These are phyloP conservation scores for Zoysia matrella DNA, from an alignment of 202 grass and related monocot genomes.

Conservation along the genomic window DNA sequence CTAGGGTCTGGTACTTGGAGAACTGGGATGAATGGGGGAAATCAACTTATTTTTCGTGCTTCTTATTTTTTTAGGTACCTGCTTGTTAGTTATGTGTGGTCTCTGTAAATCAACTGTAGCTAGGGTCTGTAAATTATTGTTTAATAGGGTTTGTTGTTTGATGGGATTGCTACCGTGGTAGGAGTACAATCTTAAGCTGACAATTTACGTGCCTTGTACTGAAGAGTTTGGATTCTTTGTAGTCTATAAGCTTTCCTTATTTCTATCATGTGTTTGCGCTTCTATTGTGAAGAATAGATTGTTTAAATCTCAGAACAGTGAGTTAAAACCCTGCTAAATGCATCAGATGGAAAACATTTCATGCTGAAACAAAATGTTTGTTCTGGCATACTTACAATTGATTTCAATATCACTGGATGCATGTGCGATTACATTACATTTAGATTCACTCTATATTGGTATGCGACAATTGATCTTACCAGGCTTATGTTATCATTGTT, in stretches of 20 bases:
- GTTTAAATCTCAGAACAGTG: neutral
- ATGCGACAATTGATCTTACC: neutral
- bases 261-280: neutral
- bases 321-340: neutral
- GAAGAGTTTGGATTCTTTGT: neutral
- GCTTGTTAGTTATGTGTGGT: neutral
- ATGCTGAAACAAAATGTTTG: neutral
- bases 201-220: constrained; percentile 6
- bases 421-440: neutral
- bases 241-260: neutral
- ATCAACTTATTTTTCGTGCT: neutral
- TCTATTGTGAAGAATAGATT: neutral
- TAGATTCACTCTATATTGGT: constrained; percentile 9
- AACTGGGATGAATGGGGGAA: constrained; percentile 13
- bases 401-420: neutral
- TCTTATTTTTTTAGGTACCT: neutral
- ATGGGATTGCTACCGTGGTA: neutral
- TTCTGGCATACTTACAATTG: neutral
- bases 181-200: neutral
- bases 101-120: neutral
- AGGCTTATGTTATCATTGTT: neutral
- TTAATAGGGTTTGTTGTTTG: neutral
- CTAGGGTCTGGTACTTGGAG: constrained; percentile 46
- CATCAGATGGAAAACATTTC: neutral
- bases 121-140: too few species aligned